A percentile compares a stretch with the other conserved stretches of the same genome.
Conservation (phyloP, 1,139 yeast genomes). For the Debaryomyces singareniensis region DNA sequence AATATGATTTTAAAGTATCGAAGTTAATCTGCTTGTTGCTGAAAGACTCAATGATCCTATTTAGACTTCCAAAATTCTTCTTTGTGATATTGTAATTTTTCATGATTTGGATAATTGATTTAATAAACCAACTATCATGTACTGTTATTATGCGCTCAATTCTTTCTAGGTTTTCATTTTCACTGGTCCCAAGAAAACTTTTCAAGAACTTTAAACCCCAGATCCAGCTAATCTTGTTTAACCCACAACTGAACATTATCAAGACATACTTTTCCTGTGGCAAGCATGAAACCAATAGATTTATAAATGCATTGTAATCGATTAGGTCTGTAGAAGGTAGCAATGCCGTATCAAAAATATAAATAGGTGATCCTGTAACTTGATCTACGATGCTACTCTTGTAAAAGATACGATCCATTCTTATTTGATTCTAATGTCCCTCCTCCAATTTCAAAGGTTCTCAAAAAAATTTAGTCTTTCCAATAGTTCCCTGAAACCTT, state of each 20-base stretch:
- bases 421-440: background rate
- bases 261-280: conserved; percentile 59
- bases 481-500: too few relatives aligned
- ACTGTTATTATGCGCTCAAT: conserved; percentile 68
- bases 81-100: conserved; percentile 41
- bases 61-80: conserved; percentile 23
- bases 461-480: too few relatives aligned
- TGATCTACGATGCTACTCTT: conserved; percentile 56
- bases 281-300: conserved; percentile 31
- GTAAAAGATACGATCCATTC: conserved; percentile 52
- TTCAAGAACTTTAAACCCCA: conserved; percentile 76
- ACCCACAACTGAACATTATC: conserved; percentile 74
- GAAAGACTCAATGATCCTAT: conserved; percentile 24
- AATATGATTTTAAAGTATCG: conserved; percentile 2
- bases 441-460: too few relatives aligned
- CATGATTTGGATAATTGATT: conserved; percentile 71
- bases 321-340: conserved; percentile 52
- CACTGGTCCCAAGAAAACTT: conserved; percentile 47
- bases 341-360: conserved; percentile 70
- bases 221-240: conserved; percentile 62
- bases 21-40: conserved; percentile 7
- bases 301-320: conserved; percentile 36
- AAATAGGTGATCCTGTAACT: conserved; percentile 55
- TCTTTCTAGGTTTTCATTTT: conserved; percentile 36
- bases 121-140: conserved; percentile 88